Evolutionary conservation across 148 eudicot genomes (phyloP), one percentile per base, ranked within the genome.

Genomic region (Nepenthes mirabilis): DNA sequence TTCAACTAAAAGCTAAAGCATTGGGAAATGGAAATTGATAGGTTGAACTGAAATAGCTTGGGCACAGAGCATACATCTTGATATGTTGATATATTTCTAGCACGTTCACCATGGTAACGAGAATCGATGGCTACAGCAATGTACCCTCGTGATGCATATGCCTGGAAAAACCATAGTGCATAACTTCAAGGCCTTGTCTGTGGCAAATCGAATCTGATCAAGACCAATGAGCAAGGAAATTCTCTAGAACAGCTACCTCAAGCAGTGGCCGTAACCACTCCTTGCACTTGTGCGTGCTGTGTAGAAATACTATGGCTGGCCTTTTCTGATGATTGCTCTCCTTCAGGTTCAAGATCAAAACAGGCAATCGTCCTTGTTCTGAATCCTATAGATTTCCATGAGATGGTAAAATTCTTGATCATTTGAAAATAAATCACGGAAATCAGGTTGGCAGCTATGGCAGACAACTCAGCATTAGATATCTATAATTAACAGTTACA

Each of bases 81-180:
- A 70, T 94, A 94, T 47, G 99, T 84, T 43, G 95, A 86, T 55
- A 64, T 47, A 77, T 37, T 82, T 58, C 65, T 75, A 7, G 99
- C 99, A 66, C 97, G 97, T 73, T 89, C 99, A 66, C 99, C 97
- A 65, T 94, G 99, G 61, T 89, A 94, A 58, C 99, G 97, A 57
- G 99, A 94, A 80, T 94, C 99, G 68, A 94, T 82, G 55, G 95
- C 95, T 55, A 94, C 75, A 51, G 91, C 73, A 59, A 94, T 67
- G 64, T 94, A 89, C 58, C 88, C 97, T 47, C 99, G 86, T 63
- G 99, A 94, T 73, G 97, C 99, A 76, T 94, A 94, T 33, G 95
- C 97, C 99, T 93, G 82, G 47, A 76, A 59, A 37, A 14, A 64
- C 47, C 40, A 63, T 33, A 36, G 56, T 6, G 2, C 10, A 53